Evolutionary conservation across 2,329 filamentous ascomycete genomes (phyloP).

Genomic region (Xylariaceae sp.): DNA sequence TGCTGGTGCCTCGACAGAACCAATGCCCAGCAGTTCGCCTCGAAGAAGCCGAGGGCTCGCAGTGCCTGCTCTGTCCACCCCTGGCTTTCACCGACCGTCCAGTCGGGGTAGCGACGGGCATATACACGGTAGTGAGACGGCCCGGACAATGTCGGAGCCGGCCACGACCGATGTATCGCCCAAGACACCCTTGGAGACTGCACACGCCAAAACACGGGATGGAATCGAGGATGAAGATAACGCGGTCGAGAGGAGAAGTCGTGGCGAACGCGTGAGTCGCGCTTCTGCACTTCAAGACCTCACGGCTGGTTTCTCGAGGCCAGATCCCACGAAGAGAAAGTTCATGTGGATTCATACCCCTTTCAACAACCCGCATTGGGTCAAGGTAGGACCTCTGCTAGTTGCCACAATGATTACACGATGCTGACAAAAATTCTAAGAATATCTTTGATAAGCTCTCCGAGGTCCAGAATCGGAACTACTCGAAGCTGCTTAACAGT

Average conservation of each 20-base stretch:
- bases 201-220: not conserved
- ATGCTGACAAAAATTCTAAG: slow-evolving; percentile 11
- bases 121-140: slow-evolving; percentile 15
- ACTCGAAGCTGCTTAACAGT: slow-evolving; percentile 37
- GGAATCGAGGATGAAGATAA: slow-evolving; percentile 3
- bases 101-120: slow-evolving; percentile 21
- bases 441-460: slow-evolving; percentile 38
- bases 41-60: slow-evolving; percentile 28
- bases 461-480: slow-evolving; percentile 38
- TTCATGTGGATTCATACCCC: slow-evolving; percentile 57
- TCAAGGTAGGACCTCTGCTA: slow-evolving; percentile 38
- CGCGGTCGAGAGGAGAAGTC: slow-evolving; percentile 3
- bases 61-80: slow-evolving; percentile 26
- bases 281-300: slow-evolving; percentile 24
- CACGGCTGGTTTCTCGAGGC: slow-evolving; percentile 36
- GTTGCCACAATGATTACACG: too few species aligned
- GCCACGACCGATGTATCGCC: slow-evolving; percentile 20
- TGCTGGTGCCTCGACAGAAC: slow-evolving; percentile 16
- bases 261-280: slow-evolving; percentile 8
- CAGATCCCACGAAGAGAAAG: slow-evolving; percentile 36
- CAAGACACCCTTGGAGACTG: slow-evolving; percentile 2
- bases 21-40: slow-evolving; percentile 9
- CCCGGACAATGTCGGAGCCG: slow-evolving; percentile 29
- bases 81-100: slow-evolving; percentile 24
- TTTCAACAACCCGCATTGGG: slow-evolving; percentile 55